Conservation (phyloP, 306 rosid species). For the Crataegus laevigata region DNA sequence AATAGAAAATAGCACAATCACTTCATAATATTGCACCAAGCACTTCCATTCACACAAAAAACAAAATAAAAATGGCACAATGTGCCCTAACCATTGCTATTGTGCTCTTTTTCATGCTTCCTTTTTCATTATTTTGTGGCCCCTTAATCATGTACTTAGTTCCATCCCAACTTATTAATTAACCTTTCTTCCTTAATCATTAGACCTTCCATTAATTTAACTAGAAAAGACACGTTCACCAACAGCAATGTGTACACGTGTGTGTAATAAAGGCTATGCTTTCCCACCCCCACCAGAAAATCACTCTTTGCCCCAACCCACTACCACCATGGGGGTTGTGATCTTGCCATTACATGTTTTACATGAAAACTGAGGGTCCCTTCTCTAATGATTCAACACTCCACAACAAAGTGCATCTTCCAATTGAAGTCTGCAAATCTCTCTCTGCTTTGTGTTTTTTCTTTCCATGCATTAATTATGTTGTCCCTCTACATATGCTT, state of each 20-base stretch:
- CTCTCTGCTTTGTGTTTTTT: conserved; percentile 29
- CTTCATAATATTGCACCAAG: conserved; percentile 14
- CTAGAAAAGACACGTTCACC: conserved; percentile 21
- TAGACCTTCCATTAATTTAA: conserved; percentile 30
- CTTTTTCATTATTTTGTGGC: neutral
- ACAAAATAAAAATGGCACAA: conserved; percentile 9
- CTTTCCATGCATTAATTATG: conserved; percentile 41
- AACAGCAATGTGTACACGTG: conserved; percentile 10
- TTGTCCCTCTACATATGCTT: conserved; percentile 27
- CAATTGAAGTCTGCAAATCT: conserved; percentile 15
- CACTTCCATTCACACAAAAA: conserved; percentile 7
- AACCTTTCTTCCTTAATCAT: conserved; percentile 28
- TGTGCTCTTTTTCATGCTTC: neutral
- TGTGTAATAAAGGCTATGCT: neutral
- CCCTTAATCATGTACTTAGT: neutral
- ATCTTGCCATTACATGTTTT: neutral
- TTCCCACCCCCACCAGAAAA: neutral
- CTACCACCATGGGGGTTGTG: conserved; percentile 10
- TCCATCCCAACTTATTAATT: conserved; percentile 23
- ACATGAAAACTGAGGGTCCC: conserved; percentile 2
- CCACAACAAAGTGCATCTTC: conserved; percentile 22
- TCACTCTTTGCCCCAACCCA: conserved; percentile 15
- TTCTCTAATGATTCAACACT: conserved; percentile 23
- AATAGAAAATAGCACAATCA: conserved; percentile 17
- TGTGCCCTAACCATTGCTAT: conserved; percentile 25